Base-by-base conservation (phyloP, 352 stramenopile species). In the Poterioochromonas sp. region DNA sequence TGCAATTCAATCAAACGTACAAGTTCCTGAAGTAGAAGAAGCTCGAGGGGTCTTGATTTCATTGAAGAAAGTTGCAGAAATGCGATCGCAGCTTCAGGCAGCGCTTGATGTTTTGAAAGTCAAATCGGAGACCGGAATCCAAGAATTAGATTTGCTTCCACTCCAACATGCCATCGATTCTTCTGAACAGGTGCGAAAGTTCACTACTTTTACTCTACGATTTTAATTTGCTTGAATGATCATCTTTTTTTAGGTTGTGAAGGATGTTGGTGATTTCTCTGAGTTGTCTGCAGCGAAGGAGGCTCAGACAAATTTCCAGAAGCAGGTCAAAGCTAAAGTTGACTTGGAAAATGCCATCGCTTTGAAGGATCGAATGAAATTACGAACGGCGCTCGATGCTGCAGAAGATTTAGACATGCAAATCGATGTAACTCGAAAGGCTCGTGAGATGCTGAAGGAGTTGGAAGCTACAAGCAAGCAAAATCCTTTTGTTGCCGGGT, bases 1-100 rank as follows among this genome's bases (percentile, higher is more conserved):
- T 32, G 80, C 78, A 12, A 73, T 43, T 18, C 8, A 80, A 22
- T n/a, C 79, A 5, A 37, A 40, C 2, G 41, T 83, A 5, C 8
- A 71, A 44, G 32, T 71, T 47, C 34, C 34, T 22, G 62, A 71
- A 47, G 62, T 71, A 8, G 40, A 12, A 29, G 65, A 74, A 60
- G 65, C 65, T 74, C 12, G 35, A 32, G 65, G 15, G 8, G 3
- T 35, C 20, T 15, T 51, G 1, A n/a, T 53, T 20, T 2, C 11
- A 2, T 40, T 68, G 18, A 37, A 65, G 69, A 65, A 65, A 20
- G 18, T 76, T 12, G 22, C 73, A 53, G 18, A 8, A 41, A 78
- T 43, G 22, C n/a, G 34, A 40, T 12, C 1, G 26, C 3, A 62
- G 34, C 32, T 62, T 15, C 79, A 41, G 5, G 43, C 39, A 54